These are phyloP conservation scores for Psilocybe azurescens DNA, from an alignment of 768 basidiomycete species.

Conservation along the genomic window DNA sequence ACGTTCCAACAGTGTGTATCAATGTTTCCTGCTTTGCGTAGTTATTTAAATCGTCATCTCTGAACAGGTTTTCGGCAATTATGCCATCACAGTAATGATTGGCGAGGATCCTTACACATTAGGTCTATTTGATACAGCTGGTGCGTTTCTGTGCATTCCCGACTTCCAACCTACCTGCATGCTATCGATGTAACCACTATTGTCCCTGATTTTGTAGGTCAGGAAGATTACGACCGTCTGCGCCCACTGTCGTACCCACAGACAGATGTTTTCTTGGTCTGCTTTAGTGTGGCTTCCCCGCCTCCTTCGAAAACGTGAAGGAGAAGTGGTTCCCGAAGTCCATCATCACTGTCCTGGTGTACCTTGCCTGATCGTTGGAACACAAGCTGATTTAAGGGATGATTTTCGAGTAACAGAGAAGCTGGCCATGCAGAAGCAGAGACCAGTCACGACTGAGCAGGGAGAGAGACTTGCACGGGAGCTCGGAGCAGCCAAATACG, in stretches of 20 bases:
- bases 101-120: conserved; percentile 99
- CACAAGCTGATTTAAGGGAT: conserved; percentile 96
- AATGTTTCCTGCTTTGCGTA: conserved; percentile 29
- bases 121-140: conserved; percentile 98
- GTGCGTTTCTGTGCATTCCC: conserved; percentile 52
- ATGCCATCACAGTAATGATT: conserved; percentile 99
- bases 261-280: conserved; percentile 99
- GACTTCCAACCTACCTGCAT: conserved; percentile 1
- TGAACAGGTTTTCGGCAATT: conserved; percentile 89
- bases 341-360: conserved; percentile 99
- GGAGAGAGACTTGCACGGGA: conserved; percentile 96
- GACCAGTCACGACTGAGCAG: conserved; percentile 85
- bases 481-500: conserved; percentile 97
- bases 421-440: conserved; percentile 94
- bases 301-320: conserved; percentile 99
- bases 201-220: conserved; percentile 57
- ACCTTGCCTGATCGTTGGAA: conserved; percentile 98
- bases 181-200: conserved; percentile 3
- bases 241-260: conserved; percentile 99
- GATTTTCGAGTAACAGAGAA: conserved; percentile 94
- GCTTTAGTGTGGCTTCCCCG: conserved; percentile 97
- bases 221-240: conserved; percentile 99
- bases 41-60: conserved; percentile 19
- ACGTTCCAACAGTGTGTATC: conserved; percentile 90
- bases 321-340: conserved; percentile 99